Base-by-base conservation (phyloP, 192 early-diverging fungal genomes). In the Dispira simplex region DNA sequence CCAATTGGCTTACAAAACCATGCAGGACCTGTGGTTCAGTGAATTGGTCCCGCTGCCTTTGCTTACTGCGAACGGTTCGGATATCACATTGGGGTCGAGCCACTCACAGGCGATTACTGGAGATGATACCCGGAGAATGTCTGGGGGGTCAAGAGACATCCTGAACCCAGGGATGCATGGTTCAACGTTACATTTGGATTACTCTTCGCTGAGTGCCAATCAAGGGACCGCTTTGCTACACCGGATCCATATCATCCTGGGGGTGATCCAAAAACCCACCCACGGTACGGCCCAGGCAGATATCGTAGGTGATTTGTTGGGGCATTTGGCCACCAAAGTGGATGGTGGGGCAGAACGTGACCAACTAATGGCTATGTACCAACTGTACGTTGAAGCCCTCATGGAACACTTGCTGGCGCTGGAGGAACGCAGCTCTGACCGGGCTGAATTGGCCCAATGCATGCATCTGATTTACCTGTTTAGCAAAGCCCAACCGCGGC, bases 11-110 rank as follows among this genome's bases (percentile, higher is more conserved):
- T 62, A 77, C 23, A 89, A 89, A 64, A 75, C 73, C 8, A 65
- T 90, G 28, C 79, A 85, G 46, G 89, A 93, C 56, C 73, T 89
- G 16, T 79, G 85, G 77, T 88, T 93, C 48, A 60, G 58, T 8
- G 32, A 39, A 39, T 39, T 39, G 32, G 32, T 39, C 6, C 32
- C 32, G 6, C 32, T 39, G 32, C 75, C 83, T 10, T 84, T 82
- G 20, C 71, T 64, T 45, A 59, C 64, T 44, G 26, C 59, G 28
- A 59, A 62, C 0, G 68, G 65, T 46, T 72, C 66, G 52, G 70
- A 77, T 32, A 74, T 71, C 14, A 68, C 67, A 1, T 39, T 67
- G 48, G 54, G 51, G 12, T 45, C 44, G 48, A 9, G 57, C 57
- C 23, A 59, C 63, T 59, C 66, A 46, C 46, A n/a, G 21, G 46